Evolutionary conservation across 306 rosid genomes (phyloP), one percentile per base, ranked within the genome.

Genomic region (Hippophae gyantsensis): DNA sequence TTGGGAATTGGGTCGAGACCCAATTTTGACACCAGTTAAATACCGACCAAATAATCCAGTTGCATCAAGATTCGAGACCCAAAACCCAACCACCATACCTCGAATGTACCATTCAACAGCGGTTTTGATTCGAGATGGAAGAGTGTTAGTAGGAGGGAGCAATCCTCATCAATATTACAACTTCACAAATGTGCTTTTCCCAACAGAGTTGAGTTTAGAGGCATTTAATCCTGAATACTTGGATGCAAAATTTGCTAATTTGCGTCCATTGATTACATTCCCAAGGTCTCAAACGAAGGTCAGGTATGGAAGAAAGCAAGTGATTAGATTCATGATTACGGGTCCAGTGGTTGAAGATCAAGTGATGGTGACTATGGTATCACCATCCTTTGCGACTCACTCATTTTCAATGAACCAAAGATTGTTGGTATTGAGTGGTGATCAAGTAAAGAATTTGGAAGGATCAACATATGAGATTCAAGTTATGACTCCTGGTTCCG

Each of bases 341-440:
- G 48, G 48, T 45, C 23, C 2, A 0, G 52, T 78, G 0, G 50
- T 42, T 2, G 5, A 7, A 6, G 26, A 65, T 25, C 23, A 10
- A 48, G 81, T 89, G 57, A 43, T 44, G 14, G 85, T 82, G 58
- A 74, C 83, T 0, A 47, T 89, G 78, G 48, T 71, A 57, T 61
- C 85, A 8, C 95, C 97, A 23, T 77, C 97, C 3, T 84, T 89
- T 52, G 73, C 48, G 2, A 92, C 96, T 0, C 99, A 92, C 60
- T 92, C 99, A 1, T 86, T 81, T 62, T 84, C 99, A 1, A 85
- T 84, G 95, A 86, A 75, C 57, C 89, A 89, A 42, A 76, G 93
- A 71, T 1, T 82, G 56, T 8, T 89, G 52, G 78, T 74, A 6
- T 25, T 89, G 42, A 72, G 55, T 42, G 56, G 71, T 7, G 75